Percentiles rank a stretch among this genome's conserved stretches.
phyloP scores from a whole-genome alignment of 2,329 filamentous ascomycete species.

The Alternaria dauci region DNA sequence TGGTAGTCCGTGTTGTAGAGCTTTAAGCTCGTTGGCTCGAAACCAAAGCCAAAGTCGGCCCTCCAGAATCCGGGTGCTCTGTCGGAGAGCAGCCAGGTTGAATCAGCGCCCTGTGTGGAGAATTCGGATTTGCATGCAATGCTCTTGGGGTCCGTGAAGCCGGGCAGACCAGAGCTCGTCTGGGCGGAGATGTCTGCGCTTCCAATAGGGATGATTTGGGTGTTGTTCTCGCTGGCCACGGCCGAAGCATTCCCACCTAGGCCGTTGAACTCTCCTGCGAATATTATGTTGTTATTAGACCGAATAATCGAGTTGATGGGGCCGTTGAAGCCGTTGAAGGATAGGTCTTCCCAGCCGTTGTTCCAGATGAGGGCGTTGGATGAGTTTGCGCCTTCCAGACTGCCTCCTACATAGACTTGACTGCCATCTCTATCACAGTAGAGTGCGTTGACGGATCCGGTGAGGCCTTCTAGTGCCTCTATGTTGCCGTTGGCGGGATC shows the following conservation, averaged over 20 bases:
- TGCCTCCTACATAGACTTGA: constrained; percentile 90
- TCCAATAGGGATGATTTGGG: constrained; percentile 83
- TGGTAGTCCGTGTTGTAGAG: constrained; percentile 87
- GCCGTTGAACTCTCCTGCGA: constrained; percentile 88
- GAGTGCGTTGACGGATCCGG: constrained; percentile 81
- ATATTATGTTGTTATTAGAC: constrained; percentile 85
- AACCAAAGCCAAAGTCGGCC: constrained; percentile 82
- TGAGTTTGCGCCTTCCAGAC: constrained; percentile 80
- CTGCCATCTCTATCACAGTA: constrained; percentile 80
- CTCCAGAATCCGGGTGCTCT: constrained; percentile 81
- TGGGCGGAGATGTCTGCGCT: constrained; percentile 76
- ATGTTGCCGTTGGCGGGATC: constrained; percentile 75
- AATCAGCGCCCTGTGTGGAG: constrained; percentile 70
- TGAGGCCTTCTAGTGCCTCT: constrained; percentile 79
- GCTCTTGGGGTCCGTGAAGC: constrained; percentile 78
- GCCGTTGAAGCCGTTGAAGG: constrained; percentile 94
- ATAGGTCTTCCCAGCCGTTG: constrained; percentile 75
- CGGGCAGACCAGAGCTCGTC: constrained; percentile 67
- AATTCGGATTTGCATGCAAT: constrained; percentile 81
- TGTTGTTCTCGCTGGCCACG: constrained; percentile 70
- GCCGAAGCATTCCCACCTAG: constrained; percentile 80
- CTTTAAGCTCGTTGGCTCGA: constrained; percentile 84
- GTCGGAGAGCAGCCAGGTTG: constrained; percentile 83
- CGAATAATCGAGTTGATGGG: constrained; percentile 87
- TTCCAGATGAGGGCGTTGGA: constrained; percentile 90